Base-by-base conservation (phyloP, 164 flowering plant species). In the Chimonanthus salicifolius region DNA sequence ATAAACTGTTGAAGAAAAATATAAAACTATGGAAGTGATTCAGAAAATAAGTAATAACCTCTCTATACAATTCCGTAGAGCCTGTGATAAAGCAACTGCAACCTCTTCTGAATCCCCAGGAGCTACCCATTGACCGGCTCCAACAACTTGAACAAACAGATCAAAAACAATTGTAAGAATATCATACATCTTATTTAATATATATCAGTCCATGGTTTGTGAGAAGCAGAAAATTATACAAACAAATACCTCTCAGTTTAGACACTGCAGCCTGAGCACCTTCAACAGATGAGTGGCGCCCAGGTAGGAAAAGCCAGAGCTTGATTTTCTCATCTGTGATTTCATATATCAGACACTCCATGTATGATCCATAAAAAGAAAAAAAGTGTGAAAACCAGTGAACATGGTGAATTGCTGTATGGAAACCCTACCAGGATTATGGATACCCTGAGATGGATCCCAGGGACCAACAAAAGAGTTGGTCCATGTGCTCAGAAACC, bases 21-120 rank as follows among this genome's bases (percentile, higher is more conserved):
- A 54, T 44, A 66, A 66, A 66, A 66, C 48, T 10, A 66, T 44
- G 7, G 8, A 71, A 50, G 18, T 10, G 48, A 4, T 58, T 50
- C 46, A n/a, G 64, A 4, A 70, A 74, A 60, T 54, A 54, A 62
- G 68, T 20, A 66, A 64, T 49, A 62, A 95, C 99, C 96, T 95
- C 81, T 93, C 98, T 60, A 95, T 86, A 72, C 95, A 74, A 84
- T 92, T 93, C 76, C 93, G 83, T 64, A 95, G 75, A 74, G 98
- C 92, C 82, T 95, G 99, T 73, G 98, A 91, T 64, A 95, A 76
- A 80, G 99, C 99, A 80, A 84, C 80, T 47, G 94, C 90, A 82
- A 93, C 90, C 80, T 95, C 99, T 85, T 93, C 98, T 5, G 98
- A 95, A 75, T 93, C 97, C 65, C 99, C 99, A 79, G 99, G 99